Evolutionary conservation across 2,329 filamentous ascomycete species (phyloP).

Genomic region (Diaporthe ilicicola): DNA sequence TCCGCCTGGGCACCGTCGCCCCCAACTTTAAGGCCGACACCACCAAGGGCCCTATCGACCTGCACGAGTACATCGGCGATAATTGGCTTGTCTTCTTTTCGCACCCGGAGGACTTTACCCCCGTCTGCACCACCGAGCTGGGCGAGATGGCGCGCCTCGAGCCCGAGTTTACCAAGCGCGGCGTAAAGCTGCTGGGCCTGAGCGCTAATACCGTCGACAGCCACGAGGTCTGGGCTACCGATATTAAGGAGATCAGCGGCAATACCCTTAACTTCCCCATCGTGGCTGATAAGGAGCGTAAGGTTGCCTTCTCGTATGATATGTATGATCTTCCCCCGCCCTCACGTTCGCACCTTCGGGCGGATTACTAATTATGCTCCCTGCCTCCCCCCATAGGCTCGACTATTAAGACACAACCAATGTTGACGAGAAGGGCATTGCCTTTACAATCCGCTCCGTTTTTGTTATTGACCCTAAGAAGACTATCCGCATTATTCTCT

Average conservation of each 20-base stretch:
- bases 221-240: conserved; percentile 90
- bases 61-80: conserved; percentile 82
- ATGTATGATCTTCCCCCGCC: conserved; percentile 62
- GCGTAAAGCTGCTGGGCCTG: conserved; percentile 90
- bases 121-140: conserved; percentile 94
- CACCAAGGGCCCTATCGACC: conserved; percentile 79
- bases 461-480: conserved; percentile 95
- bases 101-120: conserved; percentile 90
- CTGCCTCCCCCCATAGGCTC: conserved; percentile 55
- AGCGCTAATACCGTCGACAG: conserved; percentile 85
- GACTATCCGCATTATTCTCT: conserved; percentile 91
- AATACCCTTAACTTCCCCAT: conserved; percentile 79
- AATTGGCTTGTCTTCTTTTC: conserved; percentile 86
- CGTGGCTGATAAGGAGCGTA: conserved; percentile 80
- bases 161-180: conserved; percentile 85
- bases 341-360: background rate
- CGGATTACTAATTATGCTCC: background rate
- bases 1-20: conserved; percentile 72
- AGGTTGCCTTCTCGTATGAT: conserved; percentile 80
- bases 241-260: conserved; percentile 82
- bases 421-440: conserved; percentile 82
- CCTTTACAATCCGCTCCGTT: conserved; percentile 93
- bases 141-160: conserved; percentile 91
- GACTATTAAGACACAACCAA: conserved; percentile 85
- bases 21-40: conserved; percentile 87